Conservation (phyloP, 2,329 filamentous ascomycete genomes). For the Malbranchea cinnamomea region DNA sequence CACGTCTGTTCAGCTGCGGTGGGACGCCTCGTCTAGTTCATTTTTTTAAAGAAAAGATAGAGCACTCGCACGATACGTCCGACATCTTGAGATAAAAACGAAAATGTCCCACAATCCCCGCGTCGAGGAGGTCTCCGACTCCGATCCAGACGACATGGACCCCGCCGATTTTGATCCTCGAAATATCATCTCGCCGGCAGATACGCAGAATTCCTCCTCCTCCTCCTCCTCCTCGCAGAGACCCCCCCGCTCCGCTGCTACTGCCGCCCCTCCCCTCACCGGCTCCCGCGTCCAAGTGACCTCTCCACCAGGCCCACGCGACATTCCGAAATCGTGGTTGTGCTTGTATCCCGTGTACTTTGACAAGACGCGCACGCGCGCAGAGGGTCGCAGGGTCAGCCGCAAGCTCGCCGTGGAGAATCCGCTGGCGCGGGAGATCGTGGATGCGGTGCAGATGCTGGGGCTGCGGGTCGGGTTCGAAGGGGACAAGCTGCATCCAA, state of each 20-base stretch:
- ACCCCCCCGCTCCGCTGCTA: slow-evolving; percentile 34
- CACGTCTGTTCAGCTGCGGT: too few relatives aligned
- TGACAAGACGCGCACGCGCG: slow-evolving; percentile 50
- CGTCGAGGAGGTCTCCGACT: slow-evolving; percentile 87
- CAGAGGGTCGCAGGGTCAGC: slow-evolving; percentile 67
- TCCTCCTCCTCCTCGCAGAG: slow-evolving; percentile 17
- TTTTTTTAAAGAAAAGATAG: too few relatives aligned
- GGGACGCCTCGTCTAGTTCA: too few relatives aligned
- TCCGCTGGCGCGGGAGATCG: slow-evolving; percentile 78
- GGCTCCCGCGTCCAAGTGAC: too few relatives aligned
- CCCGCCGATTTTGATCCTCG: slow-evolving; percentile 46
- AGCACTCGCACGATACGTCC: too few relatives aligned
- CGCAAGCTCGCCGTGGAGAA: slow-evolving; percentile 59
- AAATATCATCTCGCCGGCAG: slow-evolving; percentile 23
- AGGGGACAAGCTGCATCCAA: slow-evolving; percentile 81
- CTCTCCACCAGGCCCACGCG: slow-evolving; percentile 31
- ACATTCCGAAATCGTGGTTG: slow-evolving; percentile 59
- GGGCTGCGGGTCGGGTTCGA: slow-evolving; percentile 56
- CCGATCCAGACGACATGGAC: slow-evolving; percentile 79
- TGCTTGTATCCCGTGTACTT: slow-evolving; percentile 96
- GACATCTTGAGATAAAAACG: too few relatives aligned
- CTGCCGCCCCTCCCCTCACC: slow-evolving; percentile 13
- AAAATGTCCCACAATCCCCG: slow-evolving; percentile 72
- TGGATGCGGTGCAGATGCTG: slow-evolving; percentile 64
- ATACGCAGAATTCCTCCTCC: slow-evolving; percentile 15